Percentiles rank a stretch among this genome's conserved stretches.
Evolutionary conservation across 208 protist genomes (phyloP).

Genomic region (Trypanosoma cruzi): DNA sequence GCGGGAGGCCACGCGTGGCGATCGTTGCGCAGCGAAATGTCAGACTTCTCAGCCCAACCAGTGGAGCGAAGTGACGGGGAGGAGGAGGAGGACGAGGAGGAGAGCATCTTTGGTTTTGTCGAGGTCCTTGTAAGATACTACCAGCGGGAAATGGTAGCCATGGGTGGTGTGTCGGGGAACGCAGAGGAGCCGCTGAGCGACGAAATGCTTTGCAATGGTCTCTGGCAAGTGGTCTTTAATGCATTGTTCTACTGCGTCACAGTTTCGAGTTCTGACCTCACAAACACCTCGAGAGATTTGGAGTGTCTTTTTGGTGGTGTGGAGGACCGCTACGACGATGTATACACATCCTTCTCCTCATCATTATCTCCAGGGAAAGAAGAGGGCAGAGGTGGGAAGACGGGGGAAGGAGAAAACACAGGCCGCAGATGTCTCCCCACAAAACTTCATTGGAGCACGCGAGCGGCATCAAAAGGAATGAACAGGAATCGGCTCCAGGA

Average conservation of each 20-base stretch:
- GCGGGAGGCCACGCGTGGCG: too few relatives aligned
- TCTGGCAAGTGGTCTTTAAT: slow-evolving; percentile 52
- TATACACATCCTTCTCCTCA: background rate
- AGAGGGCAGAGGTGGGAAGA: slow-evolving; percentile 1
- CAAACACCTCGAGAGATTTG: slow-evolving; percentile 9
- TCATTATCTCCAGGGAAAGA: background rate
- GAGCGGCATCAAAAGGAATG: background rate
- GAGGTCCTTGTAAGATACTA: slow-evolving; percentile 13
- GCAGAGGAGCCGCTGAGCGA: background rate
- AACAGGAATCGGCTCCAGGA: background rate
- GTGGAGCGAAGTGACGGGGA: background rate
- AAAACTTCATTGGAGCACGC: slow-evolving; percentile 8
- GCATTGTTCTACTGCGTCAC: slow-evolving; percentile 62
- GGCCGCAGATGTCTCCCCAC: slow-evolving; percentile 1
- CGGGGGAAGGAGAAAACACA: background rate
- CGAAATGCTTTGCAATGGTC: slow-evolving; percentile 11
- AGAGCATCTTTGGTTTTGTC: slow-evolving; percentile 19
- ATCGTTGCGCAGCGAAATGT: too few relatives aligned
- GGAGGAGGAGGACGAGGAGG: slow-evolving; percentile 15
- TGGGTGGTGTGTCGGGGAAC: background rate
- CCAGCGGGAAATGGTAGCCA: background rate
- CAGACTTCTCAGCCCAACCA: background rate
- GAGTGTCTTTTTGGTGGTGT: slow-evolving; percentile 33
- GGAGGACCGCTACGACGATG: slow-evolving; percentile 36
- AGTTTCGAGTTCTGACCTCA: slow-evolving; percentile 24